Conservation (phyloP, 768 basidiomycete genomes). For the Serendipita vermifera region DNA sequence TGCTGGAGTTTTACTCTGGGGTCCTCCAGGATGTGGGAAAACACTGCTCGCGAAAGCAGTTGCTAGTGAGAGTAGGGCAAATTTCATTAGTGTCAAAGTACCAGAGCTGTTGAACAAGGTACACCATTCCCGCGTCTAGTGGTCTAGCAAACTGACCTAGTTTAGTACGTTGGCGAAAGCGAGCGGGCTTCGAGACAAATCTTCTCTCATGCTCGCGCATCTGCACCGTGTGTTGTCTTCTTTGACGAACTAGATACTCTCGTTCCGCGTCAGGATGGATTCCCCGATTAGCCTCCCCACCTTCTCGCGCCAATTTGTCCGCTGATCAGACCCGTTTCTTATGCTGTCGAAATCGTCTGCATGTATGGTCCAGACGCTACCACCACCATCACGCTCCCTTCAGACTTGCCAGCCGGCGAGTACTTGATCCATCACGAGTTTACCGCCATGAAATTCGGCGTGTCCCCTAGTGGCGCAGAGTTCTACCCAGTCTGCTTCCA, state of each 20-base stretch:
- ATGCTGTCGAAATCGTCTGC: conserved; percentile 94
- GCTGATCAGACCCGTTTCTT: conserved; percentile 5
- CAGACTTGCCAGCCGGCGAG: no score
- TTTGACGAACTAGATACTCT: conserved; percentile 94
- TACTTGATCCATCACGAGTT: no score
- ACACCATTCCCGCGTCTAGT: conserved; percentile 16
- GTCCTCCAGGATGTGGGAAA: conserved; percentile 96
- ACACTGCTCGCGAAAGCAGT: conserved; percentile 97
- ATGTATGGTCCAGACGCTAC: conserved; percentile 83
- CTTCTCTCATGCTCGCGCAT: conserved; percentile 85
- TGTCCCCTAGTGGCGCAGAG: no score
- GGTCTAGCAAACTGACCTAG: background rate
- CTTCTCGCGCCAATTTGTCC: conserved; percentile 4
- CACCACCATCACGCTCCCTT: no score
- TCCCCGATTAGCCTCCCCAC: no score
- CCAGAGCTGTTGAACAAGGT: conserved; percentile 97
- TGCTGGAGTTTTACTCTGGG: conserved; percentile 95
- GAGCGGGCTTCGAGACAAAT: conserved; percentile 90
- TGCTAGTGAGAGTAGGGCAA: conserved; percentile 88
- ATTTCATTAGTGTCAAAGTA: conserved; percentile 96
- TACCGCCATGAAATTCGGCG: no score
- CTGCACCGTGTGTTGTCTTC: conserved; percentile 88
- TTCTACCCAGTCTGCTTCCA: no score
- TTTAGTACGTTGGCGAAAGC: conserved; percentile 91
- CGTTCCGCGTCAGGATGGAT: conserved; percentile 81